Evolutionary conservation across 768 basidiomycete species (phyloP), one percentile per base, ranked within the genome.

Genomic region (Naganishia vishniacii): DNA sequence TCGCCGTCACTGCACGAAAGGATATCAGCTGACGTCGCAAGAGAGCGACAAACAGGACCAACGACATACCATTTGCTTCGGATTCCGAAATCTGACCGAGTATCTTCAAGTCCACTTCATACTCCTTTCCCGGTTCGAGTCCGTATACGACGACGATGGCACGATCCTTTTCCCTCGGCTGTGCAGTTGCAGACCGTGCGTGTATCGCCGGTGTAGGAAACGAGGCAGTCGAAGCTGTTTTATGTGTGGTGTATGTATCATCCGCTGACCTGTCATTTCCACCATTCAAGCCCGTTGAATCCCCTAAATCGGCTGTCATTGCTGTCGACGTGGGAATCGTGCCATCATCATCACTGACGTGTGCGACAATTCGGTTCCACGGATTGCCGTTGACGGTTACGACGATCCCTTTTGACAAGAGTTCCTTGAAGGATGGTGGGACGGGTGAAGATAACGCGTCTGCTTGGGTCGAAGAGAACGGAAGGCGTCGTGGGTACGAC

Each of bases 91-190:
- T 15, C 18, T 63, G 48, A 47, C 48, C 62, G 23, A 63, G 40
- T 40, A 44, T 67, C 70, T 60, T 70, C 12, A 95, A 80, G 71
- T 91, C 88, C 58, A 95, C 85, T 71, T 95, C 91, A 70, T 95
- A 95, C 73, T 89, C 88, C 62, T 88, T 83, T 1, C 88, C 88
- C 3, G 91, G 91, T 80, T 88, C 83, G 48, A 97, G 81, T 1
- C 89, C 90, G 65, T 91, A 92, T 28, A 97, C 84, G 64, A 94
- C 88, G 59, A 95, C 89, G 62, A 93, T 84, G 0, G 90, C 92
- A 72, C 94, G 88, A 68, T 93, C 91, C 37, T 40, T 37, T 25
- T 56, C 34, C 0, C 82, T 81, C 0, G 61, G 32, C 11, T 51
- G 49, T 9, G 20, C 32, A 20, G 32, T 40, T 13, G 32, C 23